Evolutionary conservation across 805 yeast species (phyloP), one percentile per base, ranked within the genome.

Genomic region (Candida bentonensis): DNA sequence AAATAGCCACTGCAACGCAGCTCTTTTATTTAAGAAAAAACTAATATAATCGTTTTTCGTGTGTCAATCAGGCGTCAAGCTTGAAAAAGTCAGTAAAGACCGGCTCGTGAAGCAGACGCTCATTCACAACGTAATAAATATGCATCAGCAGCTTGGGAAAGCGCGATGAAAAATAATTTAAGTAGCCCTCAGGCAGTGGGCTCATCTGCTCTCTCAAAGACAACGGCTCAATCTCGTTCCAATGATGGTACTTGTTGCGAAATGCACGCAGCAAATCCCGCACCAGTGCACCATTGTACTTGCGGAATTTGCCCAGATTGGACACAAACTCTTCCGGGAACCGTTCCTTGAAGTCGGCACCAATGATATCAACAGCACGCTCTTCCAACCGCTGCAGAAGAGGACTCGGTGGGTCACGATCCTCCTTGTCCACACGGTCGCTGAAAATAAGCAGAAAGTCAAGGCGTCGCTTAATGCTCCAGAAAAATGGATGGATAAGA

Each of bases 211-310:
- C 58, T 43, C 75, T 77, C 46, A 92, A 68, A 13, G 67, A 73
- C 7, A 64, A 69, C 1, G 96, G 95, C 57, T 47, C 25, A 42
- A 88, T 64, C 59, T 92, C 98, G 63, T 86, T 86, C 60, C 73
- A 89, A 60, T 92, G 99, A 60, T 92, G 97, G 56, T 85, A 81
- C 61, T 92, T 92, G 65, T 92, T 92, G 54, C 99, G 71, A 52
- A 92, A 62, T 0, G 96, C 96, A 47, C 99, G 68, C 47, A 92
- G 63, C 43, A 92, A 64, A 59, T 92, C 98, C 78, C 87, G 76
- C 40, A 92, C 62, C 53, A 78, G 82, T 46, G 73, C 76, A 0
- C 82, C 73, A 50, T 81, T 80, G 60, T 92, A 92, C 60, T 86
- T 88, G 53, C 99, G 72, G 59, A 86, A 92, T 57, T 84, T 85